phyloP scores from a whole-genome alignment of 345 rosid species.

The Murraya koenigii region DNA sequence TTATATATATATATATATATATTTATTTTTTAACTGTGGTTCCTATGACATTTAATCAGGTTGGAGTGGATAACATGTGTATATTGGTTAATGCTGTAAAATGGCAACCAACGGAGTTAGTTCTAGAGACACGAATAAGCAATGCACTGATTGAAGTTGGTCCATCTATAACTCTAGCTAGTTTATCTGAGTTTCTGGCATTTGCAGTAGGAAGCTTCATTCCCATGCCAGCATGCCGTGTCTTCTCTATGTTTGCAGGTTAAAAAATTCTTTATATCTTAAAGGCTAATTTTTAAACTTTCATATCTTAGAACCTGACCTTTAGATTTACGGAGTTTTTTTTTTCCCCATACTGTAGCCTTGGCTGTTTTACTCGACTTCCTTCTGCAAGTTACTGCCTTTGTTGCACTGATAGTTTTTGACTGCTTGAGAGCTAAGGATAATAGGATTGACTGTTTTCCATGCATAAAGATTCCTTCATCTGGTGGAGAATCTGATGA shows the following conservation, averaged over 20 bases:
- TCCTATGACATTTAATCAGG: conserved; percentile 40
- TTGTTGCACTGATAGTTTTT: conserved; percentile 55
- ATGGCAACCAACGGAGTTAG: conserved; percentile 64
- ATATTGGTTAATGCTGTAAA: conserved; percentile 97
- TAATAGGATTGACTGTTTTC: conserved; percentile 59
- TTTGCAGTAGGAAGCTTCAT: conserved; percentile 95
- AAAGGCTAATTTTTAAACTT: conserved; percentile 3
- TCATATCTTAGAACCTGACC: background rate
- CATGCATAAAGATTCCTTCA: conserved; percentile 39
- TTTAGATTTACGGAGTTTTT: background rate
- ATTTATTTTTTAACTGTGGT: background rate
- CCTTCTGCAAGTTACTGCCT: conserved; percentile 63
- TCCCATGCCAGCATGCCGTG: conserved; percentile 98
- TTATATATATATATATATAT: background rate
- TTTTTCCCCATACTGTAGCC: conserved; percentile 24
- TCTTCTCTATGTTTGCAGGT: conserved; percentile 99
- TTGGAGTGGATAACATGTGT: conserved; percentile 99
- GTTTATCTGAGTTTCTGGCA: conserved; percentile 92
- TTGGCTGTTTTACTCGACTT: conserved; percentile 63
- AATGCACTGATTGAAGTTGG: conserved; percentile 97
- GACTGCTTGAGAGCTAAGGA: conserved; percentile 53
- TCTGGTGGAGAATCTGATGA: conserved; percentile 31
- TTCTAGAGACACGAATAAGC: conserved; percentile 82
- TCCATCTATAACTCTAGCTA: conserved; percentile 94
- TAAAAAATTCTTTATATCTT: conserved; percentile 6